These are phyloP conservation scores for Chaetomiaceae sp. DNA, from an alignment of 2,329 filamentous ascomycete genomes.

Conservation along the genomic window DNA sequence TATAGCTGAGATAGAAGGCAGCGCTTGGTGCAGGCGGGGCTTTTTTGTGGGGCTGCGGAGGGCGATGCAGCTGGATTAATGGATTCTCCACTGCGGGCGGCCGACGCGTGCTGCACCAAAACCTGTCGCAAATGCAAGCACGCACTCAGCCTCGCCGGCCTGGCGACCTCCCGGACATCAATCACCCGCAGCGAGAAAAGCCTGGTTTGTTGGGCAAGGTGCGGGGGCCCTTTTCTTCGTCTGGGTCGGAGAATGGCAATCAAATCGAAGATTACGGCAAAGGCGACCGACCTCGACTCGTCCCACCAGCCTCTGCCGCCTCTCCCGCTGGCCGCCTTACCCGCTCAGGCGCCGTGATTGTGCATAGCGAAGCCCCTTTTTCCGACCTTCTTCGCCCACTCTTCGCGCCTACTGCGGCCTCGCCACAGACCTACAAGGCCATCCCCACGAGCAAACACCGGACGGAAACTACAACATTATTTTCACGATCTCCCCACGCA, in stretches of 20 bases:
- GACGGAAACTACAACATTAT: too few relatives aligned
- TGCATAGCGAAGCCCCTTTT: slow-evolving; percentile 5
- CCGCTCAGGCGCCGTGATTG: not conserved
- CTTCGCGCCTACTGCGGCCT: slow-evolving; percentile 1
- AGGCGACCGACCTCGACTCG: not conserved
- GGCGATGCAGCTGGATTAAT: not conserved
- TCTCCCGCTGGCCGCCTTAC: not conserved
- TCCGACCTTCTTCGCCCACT: not conserved
- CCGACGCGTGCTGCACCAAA: not conserved
- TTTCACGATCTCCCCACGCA: too few relatives aligned
- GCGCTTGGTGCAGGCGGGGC: slow-evolving; percentile 4
- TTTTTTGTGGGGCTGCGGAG: slow-evolving; percentile 6
- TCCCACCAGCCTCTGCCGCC: not conserved
- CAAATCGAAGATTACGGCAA: not conserved
- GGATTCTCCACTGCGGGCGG: slow-evolving; percentile 1
- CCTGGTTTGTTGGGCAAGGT: not conserved
- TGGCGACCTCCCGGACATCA: slow-evolving; percentile 1
- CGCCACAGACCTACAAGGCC: slow-evolving; percentile 3
- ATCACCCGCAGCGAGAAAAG: not conserved
- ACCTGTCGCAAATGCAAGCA: not conserved
- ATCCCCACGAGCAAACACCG: not conserved
- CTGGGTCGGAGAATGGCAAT: not conserved
- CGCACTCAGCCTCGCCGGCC: slow-evolving; percentile 1
- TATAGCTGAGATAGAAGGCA: slow-evolving; percentile 2
- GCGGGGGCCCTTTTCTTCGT: not conserved